Evolutionary conservation across 2,329 filamentous ascomycete genomes (phyloP), one percentile per base, ranked within the genome.

Genomic region (Neofusicoccum laricinum): DNA sequence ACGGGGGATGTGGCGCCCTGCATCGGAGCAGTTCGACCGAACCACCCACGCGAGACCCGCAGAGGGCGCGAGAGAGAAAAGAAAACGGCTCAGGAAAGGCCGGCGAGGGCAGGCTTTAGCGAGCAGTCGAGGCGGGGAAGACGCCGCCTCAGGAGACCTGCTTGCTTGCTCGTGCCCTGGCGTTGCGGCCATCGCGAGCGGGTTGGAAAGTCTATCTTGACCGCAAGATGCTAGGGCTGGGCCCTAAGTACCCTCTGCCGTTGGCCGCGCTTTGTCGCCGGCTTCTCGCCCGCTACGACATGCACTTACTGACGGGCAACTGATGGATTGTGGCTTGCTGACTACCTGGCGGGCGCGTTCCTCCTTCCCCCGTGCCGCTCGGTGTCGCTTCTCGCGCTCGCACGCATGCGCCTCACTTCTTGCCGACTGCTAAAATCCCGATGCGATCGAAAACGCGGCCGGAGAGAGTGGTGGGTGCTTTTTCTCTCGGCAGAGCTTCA

Each of bases 261-360:
- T 10, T 40, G 1, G 30, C 12, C 32, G 49, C 30, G 11, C n/a
- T 11, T 38, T 11, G 34, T 55, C 34, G 5, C 51, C 12, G 36
- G 25, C 25, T 17, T n/a, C 15, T 32, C 51, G 12, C 34, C 43
- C 36, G 38, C 51, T 43, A 30, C 50, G 34, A 40, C 12, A 34
- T 55, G 50, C 50, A 40, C 34, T 25, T 21, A 14, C 41, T 17
- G 41, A 45, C 41, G n/a, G 14, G 5, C 15, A 17, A 4, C 3
- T 15, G 32, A 36, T 53, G 25, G 7, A 53, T 38, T 53, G 50
- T 53, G 51, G 51, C 51, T 57, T 57, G 51, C 51, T 57, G 51
- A 43, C 50, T 25, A n/a, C 46, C 36, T 11, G 36, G 34, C 7
- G 51, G 51, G 45, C 30, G 45, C 32, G 38, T 45, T 21, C 38